Percentiles rank a stretch among this genome's conserved stretches.
phyloP scores from a whole-genome alignment of 1,284 basidiomycete species.

The Ustilago curta region DNA sequence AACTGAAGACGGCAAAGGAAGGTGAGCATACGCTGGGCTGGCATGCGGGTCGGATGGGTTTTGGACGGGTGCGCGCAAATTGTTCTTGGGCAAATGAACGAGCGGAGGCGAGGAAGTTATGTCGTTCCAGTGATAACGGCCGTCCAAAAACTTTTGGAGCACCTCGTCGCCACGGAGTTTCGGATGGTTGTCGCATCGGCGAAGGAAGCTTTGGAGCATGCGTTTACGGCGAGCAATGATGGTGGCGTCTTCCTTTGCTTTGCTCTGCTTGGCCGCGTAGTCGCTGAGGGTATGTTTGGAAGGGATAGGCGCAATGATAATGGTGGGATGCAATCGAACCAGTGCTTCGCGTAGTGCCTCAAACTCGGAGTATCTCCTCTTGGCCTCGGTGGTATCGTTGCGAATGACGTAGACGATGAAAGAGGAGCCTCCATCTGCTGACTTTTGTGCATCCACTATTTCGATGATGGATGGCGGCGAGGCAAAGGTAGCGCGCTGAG shows the following conservation, averaged over 20 bases:
- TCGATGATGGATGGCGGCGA: conserved; percentile 46
- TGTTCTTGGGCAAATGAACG: conserved; percentile 90
- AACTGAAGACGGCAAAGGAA: conserved; percentile 82
- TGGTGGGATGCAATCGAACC: conserved; percentile 88
- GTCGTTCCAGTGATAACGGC: conserved; percentile 86
- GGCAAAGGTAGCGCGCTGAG: conserved; percentile 30
- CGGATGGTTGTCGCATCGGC: conserved; percentile 87
- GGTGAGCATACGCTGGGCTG: conserved; percentile 81
- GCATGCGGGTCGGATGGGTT: conserved; percentile 85
- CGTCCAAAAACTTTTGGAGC: conserved; percentile 93
- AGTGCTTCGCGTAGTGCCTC: conserved; percentile 89
- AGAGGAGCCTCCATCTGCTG: conserved; percentile 80
- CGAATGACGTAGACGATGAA: conserved; percentile 96
- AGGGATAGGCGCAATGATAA: conserved; percentile 97
- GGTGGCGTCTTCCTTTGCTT: conserved; percentile 93
- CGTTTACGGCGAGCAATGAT: conserved; percentile 92
- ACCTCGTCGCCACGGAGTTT: conserved; percentile 93
- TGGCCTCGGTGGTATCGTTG: conserved; percentile 84
- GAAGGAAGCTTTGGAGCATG: conserved; percentile 94
- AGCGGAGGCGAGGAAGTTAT: conserved; percentile 77
- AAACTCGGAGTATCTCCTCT: conserved; percentile 96
- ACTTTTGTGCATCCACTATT: conserved; percentile 90
- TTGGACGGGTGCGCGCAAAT: conserved; percentile 92
- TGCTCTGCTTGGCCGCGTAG: conserved; percentile 95
- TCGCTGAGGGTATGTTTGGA: conserved; percentile 95